A percentile compares a stretch with the other conserved stretches of the same genome.
phyloP scores from a whole-genome alignment of 805 yeast species.

The Cephaloascus albidus region DNA sequence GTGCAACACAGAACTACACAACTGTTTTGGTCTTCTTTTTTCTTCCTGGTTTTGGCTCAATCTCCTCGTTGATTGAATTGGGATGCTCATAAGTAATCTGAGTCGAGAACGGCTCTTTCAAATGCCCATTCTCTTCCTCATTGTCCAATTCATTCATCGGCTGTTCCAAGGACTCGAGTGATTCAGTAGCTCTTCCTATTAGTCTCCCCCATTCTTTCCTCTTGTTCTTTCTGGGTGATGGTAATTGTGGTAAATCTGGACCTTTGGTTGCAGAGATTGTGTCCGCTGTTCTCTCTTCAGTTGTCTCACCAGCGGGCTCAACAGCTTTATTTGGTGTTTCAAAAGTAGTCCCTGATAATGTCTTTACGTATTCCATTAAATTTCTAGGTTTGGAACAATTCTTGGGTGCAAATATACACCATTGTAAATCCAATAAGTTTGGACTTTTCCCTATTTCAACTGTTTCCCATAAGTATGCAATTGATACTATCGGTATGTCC shows the following conservation, averaged over 20 bases:
- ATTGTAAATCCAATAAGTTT: slow-evolving; percentile 31
- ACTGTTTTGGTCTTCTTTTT: too few species aligned
- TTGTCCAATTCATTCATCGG: not conserved
- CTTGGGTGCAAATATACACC: slow-evolving; percentile 50
- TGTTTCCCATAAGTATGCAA: slow-evolving; percentile 45
- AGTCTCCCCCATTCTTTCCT: slow-evolving; percentile 37
- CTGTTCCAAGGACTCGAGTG: slow-evolving; percentile 7
- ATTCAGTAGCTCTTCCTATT: slow-evolving; percentile 30
- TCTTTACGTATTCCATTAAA: slow-evolving; percentile 9
- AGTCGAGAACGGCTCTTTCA: slow-evolving; percentile 2
- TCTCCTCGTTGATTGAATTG: slow-evolving; percentile 1
- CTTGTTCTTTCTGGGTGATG: slow-evolving; percentile 43
- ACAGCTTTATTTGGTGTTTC: slow-evolving; percentile 2
- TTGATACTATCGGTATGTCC: slow-evolving; percentile 48
- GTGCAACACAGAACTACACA: too few species aligned
- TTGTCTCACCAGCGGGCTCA: slow-evolving; percentile 1
- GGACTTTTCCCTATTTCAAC: slow-evolving; percentile 27
- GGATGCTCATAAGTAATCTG: slow-evolving; percentile 8
- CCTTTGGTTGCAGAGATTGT: too few species aligned
- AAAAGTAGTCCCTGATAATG: slow-evolving; percentile 4
- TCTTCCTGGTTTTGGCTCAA: too few species aligned
- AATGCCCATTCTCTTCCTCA: not conserved
- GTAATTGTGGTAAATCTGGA: slow-evolving; percentile 28
- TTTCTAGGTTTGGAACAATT: slow-evolving; percentile 13
- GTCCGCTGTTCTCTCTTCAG: not conserved